Evolutionary conservation across 306 rosid species (phyloP).

Genomic region (Medicago arabica): DNA sequence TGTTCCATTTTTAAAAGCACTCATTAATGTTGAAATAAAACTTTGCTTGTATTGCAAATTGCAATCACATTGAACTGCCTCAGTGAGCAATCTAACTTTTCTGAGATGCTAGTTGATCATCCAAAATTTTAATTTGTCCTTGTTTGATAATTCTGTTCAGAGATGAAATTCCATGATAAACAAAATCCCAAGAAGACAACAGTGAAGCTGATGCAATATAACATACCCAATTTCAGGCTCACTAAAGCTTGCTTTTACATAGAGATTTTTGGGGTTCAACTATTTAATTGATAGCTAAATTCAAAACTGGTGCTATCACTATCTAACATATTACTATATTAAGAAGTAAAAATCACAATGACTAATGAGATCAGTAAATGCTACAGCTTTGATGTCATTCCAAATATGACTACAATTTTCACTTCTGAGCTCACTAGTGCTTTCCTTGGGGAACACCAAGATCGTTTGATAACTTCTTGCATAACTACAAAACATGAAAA

Average conservation of each 20-base stretch:
- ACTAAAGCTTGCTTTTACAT: background rate
- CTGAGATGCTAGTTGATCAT: background rate
- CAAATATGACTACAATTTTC: background rate
- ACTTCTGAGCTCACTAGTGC: constrained; percentile 45
- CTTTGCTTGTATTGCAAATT: background rate
- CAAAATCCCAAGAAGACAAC: background rate
- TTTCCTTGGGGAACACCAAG: constrained; percentile 63
- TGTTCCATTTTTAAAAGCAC: background rate
- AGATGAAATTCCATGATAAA: background rate
- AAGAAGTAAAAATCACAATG: background rate
- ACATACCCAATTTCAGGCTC: constrained; percentile 1
- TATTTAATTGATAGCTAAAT: background rate
- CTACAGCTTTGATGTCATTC: background rate
- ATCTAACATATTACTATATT: background rate
- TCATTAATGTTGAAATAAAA: background rate
- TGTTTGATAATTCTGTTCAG: background rate
- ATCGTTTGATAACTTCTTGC: constrained; percentile 74
- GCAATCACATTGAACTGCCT: background rate
- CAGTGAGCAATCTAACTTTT: background rate
- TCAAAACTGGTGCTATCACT: constrained; percentile 21
- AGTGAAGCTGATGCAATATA: background rate
- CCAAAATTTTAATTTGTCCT: background rate
- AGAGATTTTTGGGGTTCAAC: background rate
- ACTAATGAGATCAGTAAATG: background rate
- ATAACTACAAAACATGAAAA: constrained; percentile 62